Conservation (phyloP, 345 rosid genomes). For the Populus pruinosa region DNA sequence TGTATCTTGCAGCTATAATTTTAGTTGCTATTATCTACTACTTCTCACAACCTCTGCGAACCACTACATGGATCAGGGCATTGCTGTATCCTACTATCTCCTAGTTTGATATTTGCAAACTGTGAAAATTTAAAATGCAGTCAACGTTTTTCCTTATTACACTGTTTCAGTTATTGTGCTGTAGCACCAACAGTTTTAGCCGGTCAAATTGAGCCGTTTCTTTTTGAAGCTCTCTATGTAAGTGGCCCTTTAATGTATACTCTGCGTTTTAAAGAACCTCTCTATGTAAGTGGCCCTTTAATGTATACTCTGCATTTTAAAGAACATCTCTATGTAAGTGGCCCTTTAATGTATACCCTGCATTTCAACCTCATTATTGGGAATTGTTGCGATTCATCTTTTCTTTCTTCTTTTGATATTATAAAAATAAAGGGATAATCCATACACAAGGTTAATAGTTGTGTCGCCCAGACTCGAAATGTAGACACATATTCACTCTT, state of each 20-base stretch:
- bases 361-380: neutral
- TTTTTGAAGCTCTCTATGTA: conserved; percentile 92
- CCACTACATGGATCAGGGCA: conserved; percentile 51
- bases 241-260: conserved; percentile 22
- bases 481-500: neutral
- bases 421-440: too few relatives aligned
- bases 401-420: neutral
- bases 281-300: conserved; percentile 23
- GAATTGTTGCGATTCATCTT: neutral
- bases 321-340: conserved; percentile 21
- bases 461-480: too few relatives aligned
- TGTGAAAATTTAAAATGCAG: conserved; percentile 4
- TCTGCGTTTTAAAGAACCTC: neutral
- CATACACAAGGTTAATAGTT: too few relatives aligned
- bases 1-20: conserved; percentile 52
- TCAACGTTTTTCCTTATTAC: conserved; percentile 28
- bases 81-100: conserved; percentile 57
- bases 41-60: conserved; percentile 54
- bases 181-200: conserved; percentile 78
- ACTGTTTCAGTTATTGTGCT: conserved; percentile 64
- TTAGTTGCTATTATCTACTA: conserved; percentile 68
- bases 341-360: neutral
- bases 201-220: conserved; percentile 73
- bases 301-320: neutral
- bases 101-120: neutral